Conservation (phyloP, 768 basidiomycete species). For the Asterophora parasitica region DNA sequence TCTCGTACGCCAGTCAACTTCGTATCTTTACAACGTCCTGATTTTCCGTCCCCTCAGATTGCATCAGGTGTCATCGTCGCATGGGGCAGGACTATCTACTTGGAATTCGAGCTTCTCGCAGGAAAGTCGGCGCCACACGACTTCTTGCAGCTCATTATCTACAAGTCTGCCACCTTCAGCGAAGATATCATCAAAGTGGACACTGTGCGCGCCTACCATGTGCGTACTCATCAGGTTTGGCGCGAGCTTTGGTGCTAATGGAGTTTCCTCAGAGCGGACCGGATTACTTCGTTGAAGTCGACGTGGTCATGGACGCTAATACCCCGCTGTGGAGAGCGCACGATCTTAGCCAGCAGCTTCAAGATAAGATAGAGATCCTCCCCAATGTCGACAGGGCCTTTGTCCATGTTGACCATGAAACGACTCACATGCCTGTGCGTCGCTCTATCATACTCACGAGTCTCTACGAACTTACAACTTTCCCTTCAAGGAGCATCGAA, state of each 20-base stretch:
- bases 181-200: constrained; percentile 84
- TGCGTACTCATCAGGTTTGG: constrained; percentile 28
- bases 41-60: constrained; percentile 37
- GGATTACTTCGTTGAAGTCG: constrained; percentile 91
- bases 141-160: constrained; percentile 86
- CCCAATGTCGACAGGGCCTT: constrained; percentile 92
- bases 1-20: constrained; percentile 44
- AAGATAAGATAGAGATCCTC: constrained; percentile 84
- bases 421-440: constrained; percentile 62
- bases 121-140: constrained; percentile 91
- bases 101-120: constrained; percentile 81
- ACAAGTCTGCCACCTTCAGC: constrained; percentile 90
- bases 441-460: background rate
- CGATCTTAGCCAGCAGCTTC: constrained; percentile 77
- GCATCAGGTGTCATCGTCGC: constrained; percentile 72
- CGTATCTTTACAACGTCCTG: constrained; percentile 8
- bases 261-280: constrained; percentile 56
- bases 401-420: constrained; percentile 94
- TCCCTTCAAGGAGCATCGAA: constrained; percentile 44
- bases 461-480: constrained; percentile 4
- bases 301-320: constrained; percentile 86
- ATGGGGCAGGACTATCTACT: constrained; percentile 73
- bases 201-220: constrained; percentile 91
- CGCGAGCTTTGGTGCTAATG: background rate
- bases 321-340: constrained; percentile 90